These are phyloP conservation scores for Chrysopogon serrulatus DNA, from an alignment of 176 grass and related monocot species.

Conservation along the genomic window DNA sequence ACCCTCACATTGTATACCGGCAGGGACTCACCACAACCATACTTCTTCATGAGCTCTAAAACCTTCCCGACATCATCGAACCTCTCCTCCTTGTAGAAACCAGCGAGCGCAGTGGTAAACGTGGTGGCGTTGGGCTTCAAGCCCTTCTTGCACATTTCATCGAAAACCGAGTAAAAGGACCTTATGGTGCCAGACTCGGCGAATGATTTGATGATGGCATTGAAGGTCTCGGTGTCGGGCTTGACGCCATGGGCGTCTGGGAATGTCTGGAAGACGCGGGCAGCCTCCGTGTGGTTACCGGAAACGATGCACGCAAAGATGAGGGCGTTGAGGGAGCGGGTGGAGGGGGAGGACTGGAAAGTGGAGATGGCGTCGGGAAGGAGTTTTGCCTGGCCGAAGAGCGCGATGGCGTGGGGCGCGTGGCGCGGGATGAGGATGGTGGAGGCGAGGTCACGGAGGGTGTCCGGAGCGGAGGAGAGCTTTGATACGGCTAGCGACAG, in stretches of 20 bases:
- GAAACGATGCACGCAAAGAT: conserved; percentile 68
- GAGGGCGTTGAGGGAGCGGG: conserved; percentile 76
- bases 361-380: conserved; percentile 70
- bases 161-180: conserved; percentile 83
- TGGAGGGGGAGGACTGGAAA: conserved; percentile 56
- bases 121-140: conserved; percentile 57
- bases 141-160: conserved; percentile 66
- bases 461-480: conserved; percentile 50
- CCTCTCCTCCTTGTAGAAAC: conserved; percentile 81
- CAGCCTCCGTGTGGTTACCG: conserved; percentile 50
- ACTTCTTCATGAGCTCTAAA: conserved; percentile 76
- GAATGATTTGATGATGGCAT: conserved; percentile 75
- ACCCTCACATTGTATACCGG: conserved; percentile 66
- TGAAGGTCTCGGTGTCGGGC: conserved; percentile 62
- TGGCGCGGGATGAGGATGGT: conserved; percentile 43
- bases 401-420: conserved; percentile 61
- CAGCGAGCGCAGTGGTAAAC: conserved; percentile 55
- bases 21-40: conserved; percentile 42
- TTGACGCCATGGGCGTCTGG: conserved; percentile 46
- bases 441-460: conserved; percentile 45
- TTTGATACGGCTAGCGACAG: conserved; percentile 60
- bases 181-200: conserved; percentile 61
- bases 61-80: conserved; percentile 75
- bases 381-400: conserved; percentile 71
- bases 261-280: conserved; percentile 73